Conservation (phyloP, 768 basidiomycete genomes). For the Lactarius vividus region DNA sequence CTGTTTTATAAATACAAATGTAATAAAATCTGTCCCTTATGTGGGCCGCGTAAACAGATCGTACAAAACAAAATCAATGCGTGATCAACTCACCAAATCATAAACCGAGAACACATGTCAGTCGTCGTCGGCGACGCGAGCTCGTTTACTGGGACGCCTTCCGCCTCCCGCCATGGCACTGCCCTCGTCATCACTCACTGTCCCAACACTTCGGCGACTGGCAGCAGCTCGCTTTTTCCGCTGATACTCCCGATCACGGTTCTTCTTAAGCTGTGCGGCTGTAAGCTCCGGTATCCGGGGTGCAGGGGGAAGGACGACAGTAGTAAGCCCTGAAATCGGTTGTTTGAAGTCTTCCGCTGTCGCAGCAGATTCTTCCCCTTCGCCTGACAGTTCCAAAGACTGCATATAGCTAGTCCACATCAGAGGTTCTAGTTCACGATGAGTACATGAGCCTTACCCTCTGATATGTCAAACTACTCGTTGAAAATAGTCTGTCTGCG, state of each 20-base stretch:
- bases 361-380: conserved; percentile 60
- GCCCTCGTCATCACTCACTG: conserved; percentile 71
- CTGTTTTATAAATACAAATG: conserved; percentile 19
- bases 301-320: conserved; percentile 74
- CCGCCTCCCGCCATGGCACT: conserved; percentile 40
- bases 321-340: conserved; percentile 70
- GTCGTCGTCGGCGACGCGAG: conserved; percentile 57
- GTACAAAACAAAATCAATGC: neutral
- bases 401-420: conserved; percentile 33
- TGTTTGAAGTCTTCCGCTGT: conserved; percentile 68
- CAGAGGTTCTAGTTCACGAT: neutral
- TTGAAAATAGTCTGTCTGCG: conserved; percentile 77
- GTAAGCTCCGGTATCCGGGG: conserved; percentile 63
- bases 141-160: conserved; percentile 66
- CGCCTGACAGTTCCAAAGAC: conserved; percentile 75
- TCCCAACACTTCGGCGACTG: conserved; percentile 61
- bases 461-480: conserved; percentile 71
- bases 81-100: neutral
- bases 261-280: conserved; percentile 71
- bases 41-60: neutral
- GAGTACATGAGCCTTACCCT: conserved; percentile 47
- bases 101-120: conserved; percentile 5
- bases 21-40: conserved; percentile 11
- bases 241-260: conserved; percentile 80
- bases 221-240: conserved; percentile 66